phyloP scores from a whole-genome alignment of 306 rosid species.

The Castanea crenata region DNA sequence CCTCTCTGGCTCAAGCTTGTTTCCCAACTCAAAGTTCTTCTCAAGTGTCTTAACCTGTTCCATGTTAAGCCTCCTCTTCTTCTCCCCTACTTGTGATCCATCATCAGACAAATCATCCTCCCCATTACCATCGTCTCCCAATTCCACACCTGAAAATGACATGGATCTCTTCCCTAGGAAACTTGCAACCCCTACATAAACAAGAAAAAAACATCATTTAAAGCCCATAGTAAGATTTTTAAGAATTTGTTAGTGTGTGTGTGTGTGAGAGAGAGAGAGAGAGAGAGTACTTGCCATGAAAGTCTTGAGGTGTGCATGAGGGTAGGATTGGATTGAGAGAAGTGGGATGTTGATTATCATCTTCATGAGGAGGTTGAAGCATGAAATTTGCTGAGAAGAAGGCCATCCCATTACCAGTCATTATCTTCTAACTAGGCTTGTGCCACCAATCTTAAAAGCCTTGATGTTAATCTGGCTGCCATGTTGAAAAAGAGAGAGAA shows the following conservation, averaged over 20 bases:
- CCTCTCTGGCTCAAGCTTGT: constrained; percentile 95
- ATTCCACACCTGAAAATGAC: constrained; percentile 79
- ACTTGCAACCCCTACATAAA: constrained; percentile 59
- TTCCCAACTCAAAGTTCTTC: constrained; percentile 91
- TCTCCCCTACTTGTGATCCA: constrained; percentile 88
- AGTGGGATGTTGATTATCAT: constrained; percentile 65
- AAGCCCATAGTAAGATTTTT: not conserved
- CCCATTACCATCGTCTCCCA: constrained; percentile 71
- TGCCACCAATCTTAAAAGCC: constrained; percentile 32
- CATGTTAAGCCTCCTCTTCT: constrained; percentile 85
- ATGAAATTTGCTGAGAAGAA: constrained; percentile 93
- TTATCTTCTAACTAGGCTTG: constrained; percentile 9
- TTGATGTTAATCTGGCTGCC: constrained; percentile 23
- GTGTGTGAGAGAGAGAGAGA: not conserved
- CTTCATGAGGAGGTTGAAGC: constrained; percentile 75
- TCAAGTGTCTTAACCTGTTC: constrained; percentile 94
- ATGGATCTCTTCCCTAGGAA: constrained; percentile 85
- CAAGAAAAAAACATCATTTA: not conserved
- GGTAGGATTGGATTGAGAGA: constrained; percentile 73
- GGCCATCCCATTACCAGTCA: constrained; percentile 74
- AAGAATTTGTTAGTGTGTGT: not conserved
- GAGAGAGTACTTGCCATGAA: constrained; percentile 55
- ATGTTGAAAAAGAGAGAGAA: constrained; percentile 29
- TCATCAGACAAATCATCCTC: constrained; percentile 90
- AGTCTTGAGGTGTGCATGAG: constrained; percentile 83